Evolutionary conservation across 164 flowering plant genomes (phyloP), one percentile per base, ranked within the genome.

Genomic region (Berberis thunbergii): DNA sequence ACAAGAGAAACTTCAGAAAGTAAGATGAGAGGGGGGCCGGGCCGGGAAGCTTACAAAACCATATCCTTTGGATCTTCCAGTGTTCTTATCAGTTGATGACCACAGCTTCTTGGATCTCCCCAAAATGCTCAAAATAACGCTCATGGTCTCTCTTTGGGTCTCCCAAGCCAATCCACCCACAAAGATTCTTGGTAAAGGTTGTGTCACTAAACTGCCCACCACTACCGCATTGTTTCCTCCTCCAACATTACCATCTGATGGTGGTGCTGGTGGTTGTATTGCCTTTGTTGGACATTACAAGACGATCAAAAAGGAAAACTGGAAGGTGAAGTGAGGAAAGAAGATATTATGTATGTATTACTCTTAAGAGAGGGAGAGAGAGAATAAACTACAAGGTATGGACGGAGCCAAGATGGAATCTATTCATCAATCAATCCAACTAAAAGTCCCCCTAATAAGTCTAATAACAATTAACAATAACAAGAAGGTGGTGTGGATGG

Each of bases 131-230:
- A 67, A 84, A 84, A 69, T 84, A 84, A 59, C 80, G 72, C 59
- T 74, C 89, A 84, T 80, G 7, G 86, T 79, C 11, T 84, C 88
- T 66, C 82, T 78, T 54, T 80, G 81, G 9, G 87, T 86, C 78
- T 81, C 89, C 92, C 87, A 83, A 62, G 86, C 87, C 76, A 84
- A 74, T 6, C 87, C 92, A 39, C 87, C 89, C 7, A 84, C 92
- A 64, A 84, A 84, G 60, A 84, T 74, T n/a, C 68, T 84, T 84
- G 26, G 86, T 84, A 45, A 73, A 80, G 38, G 86, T 81, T 3
- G 89, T 80, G 68, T 84, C 86, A 59, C 74, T 75, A 45, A 73
- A 75, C 60, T 70, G 76, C 43, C 76, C 79, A 6, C 26, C 26
- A 26, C 26, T 26, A 26, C 80, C 6, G 64, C 67, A 75, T 73